These are phyloP conservation scores for Parascedosporium putredinis DNA, from an alignment of 2,329 filamentous ascomycete species.

Conservation along the genomic window DNA sequence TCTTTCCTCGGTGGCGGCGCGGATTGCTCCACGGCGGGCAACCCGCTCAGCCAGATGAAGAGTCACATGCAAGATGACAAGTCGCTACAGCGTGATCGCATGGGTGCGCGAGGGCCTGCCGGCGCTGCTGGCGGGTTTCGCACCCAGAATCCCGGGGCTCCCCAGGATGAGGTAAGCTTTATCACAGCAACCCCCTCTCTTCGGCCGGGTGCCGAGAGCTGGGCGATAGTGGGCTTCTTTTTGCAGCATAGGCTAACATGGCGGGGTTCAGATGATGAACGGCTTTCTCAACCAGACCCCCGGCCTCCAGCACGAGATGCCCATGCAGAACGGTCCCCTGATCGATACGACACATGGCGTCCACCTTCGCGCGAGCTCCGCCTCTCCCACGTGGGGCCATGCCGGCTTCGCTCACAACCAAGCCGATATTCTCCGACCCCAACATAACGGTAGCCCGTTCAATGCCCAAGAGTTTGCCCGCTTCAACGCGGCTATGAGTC, in stretches of 20 bases:
- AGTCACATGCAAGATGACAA: constrained; percentile 97
- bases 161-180: constrained; percentile 58
- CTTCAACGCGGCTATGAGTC: constrained; percentile 66
- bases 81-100: constrained; percentile 80
- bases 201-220: no score
- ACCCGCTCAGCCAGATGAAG: constrained; percentile 92
- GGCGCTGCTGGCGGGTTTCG: constrained; percentile 68
- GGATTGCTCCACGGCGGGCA: constrained; percentile 92
- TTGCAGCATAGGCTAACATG: constrained; percentile 3
- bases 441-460: constrained; percentile 51
- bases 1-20: constrained; percentile 91
- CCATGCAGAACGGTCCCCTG: constrained; percentile 37
- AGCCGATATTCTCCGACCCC: constrained; percentile 11
- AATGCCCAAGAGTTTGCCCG: constrained; percentile 76
- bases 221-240: no score
- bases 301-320: constrained; percentile 43
- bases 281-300: constrained; percentile 77
- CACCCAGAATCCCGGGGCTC: constrained; percentile 55
- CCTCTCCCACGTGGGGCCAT: constrained; percentile 40
- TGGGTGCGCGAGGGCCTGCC: constrained; percentile 64
- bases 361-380: constrained; percentile 41
- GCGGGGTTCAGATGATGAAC: constrained; percentile 65
- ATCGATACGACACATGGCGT: constrained; percentile 38
- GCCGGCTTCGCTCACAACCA: constrained; percentile 43
- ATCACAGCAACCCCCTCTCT: not conserved